Base-by-base conservation (phyloP, 2,329 filamentous ascomycete genomes). In the Cadophora sp. region DNA sequence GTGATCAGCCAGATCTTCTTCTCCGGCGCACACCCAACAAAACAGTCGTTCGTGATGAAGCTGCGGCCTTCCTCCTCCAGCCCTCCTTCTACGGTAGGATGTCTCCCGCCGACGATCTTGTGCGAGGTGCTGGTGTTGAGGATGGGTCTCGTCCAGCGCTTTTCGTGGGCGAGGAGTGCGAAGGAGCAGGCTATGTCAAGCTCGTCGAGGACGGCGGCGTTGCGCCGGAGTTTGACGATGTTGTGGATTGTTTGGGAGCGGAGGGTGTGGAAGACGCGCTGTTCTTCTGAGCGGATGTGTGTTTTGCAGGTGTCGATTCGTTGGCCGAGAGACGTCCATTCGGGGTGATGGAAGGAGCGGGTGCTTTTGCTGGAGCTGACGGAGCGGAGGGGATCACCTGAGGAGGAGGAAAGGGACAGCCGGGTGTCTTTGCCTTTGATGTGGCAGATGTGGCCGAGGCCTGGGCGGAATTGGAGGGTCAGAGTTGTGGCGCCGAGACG, bases 161-260 rank as follows among this genome's bases (percentile, higher is more conserved):
- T 90, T 77, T 97, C 92, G 27, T 84, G 79, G 1, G 96, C 94
- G 2, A 98, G 84, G 4, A 84, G 85, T 2, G 96, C 93, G 76
- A 97, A 97, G 0, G 93, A 93, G 65, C 92, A 93, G 2, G 92
- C 88, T 46, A 99, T 91, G 79, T 99, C 96, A 9, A 99, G 87
- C 79, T 97, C 94, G 78, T 98, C 95, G 24, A 99, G 87, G 0
- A 97, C 91, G n/a, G 89, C 86, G 12, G 95, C 94, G 79, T 97
- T 98, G 67, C 92, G 91, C 6, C 96, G 90, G 16, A 99, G 87
- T 75, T 91, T 93, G 71, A 97, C 89, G 3, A 99, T 86, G 74
- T 94, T 95, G 58, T 87, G 81, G 4, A 98, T 89, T 0, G 97
- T 94, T 62, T 87, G 84, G 69, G 89, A 87, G 34, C 95, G 91